Evolutionary conservation across 1,284 basidiomycete genomes (phyloP).

Genomic region (Laetiporus sulphureus): DNA sequence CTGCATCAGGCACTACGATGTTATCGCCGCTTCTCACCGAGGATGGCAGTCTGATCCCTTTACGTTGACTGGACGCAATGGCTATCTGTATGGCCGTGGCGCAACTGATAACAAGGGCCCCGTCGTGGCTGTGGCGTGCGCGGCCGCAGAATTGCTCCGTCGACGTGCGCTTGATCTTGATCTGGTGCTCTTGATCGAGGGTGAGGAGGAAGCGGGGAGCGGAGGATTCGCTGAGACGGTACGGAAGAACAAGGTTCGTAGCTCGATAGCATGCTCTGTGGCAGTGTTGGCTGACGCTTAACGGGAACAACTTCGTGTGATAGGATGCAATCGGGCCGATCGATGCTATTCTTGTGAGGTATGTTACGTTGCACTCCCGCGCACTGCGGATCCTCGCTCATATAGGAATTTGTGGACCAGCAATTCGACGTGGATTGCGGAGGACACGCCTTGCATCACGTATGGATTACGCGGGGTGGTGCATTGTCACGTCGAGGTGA

Average conservation of each 20-base stretch:
- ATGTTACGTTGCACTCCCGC: conserved; percentile 5
- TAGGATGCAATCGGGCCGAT: conserved; percentile 77
- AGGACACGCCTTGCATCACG: conserved; percentile 92
- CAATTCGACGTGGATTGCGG: conserved; percentile 97
- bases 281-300: too few relatives aligned
- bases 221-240: conserved; percentile 79
- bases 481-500: conserved; percentile 69
- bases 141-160: conserved; percentile 76
- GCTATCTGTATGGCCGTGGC: conserved; percentile 92
- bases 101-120: conserved; percentile 93
- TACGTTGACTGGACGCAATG: conserved; percentile 77
- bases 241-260: conserved; percentile 60
- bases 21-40: conserved; percentile 69
- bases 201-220: conserved; percentile 94
- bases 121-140: conserved; percentile 86
- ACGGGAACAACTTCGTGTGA: neutral
- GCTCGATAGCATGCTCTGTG: too few relatives aligned
- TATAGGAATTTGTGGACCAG: too few relatives aligned
- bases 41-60: conserved; percentile 90
- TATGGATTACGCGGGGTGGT: conserved; percentile 94
- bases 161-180: conserved; percentile 77
- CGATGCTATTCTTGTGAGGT: conserved; percentile 85
- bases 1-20: conserved; percentile 77
- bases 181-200: conserved; percentile 88
- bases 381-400: too few relatives aligned